Base-by-base conservation (phyloP, 257 asterid genomes). In the Primulina huaijiensis region DNA sequence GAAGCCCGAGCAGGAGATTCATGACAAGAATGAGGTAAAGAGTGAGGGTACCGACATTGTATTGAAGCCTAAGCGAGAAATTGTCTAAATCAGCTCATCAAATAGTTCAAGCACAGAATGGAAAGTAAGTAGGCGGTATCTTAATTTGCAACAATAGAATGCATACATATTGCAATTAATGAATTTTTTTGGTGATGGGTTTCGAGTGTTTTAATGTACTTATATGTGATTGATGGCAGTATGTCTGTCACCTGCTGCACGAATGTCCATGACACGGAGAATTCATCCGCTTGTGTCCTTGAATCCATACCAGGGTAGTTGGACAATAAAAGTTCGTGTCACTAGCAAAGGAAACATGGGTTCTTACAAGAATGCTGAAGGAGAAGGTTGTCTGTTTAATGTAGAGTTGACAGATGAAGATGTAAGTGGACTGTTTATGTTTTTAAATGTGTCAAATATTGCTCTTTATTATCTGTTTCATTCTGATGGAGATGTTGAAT, bases 301-400 rank as follows among this genome's bases (percentile, higher is more conserved):
- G 78, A 91, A 89, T 76, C 99, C 97, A 46, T 94, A 94, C 72
- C 97, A 91, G 77, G 96, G 97, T 62, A 89, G 65, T 61, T 94
- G 99, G 99, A 91, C 95, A 1, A 94, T 91, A 3, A 85, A 89
- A 60, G 99, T 94, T 29, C 76, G 97, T 10, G 96, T 89, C 33
- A 91, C 99, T 0, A 68, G 83, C 66, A 94, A 94, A 71, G 99
- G 97, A 11, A 85, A 63, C 72, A 81, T 91, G 96, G 74, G 97
- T 2, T 30, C 81, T 6, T 91, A 88, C 81, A 88, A 68, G 78
- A 94, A 91, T 84, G 90, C 91, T 57, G 80, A 89, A 75, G 97
- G 99, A 19, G 97, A 91, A 77, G 99, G 99, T 6, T 86, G 96
- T 67, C 97, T 94, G n/a, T 94, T 94, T 85, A 94, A 94, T 77